Percentiles rank a stretch among this genome's conserved stretches.
Conservation (phyloP, 2,329 filamentous ascomycete species). For the Lecanicillium sp. region DNA sequence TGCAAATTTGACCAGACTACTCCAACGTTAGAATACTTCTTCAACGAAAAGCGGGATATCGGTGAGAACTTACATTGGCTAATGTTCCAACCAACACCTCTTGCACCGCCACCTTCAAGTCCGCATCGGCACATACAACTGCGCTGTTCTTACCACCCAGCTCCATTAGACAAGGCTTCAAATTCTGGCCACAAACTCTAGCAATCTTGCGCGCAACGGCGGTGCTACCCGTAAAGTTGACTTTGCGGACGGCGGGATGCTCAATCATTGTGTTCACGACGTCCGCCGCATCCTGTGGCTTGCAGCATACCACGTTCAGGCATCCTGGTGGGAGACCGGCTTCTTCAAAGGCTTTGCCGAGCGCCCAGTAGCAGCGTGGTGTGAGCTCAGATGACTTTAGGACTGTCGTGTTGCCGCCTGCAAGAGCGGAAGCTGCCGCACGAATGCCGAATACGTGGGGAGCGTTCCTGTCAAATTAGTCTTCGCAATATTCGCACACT, state of each 20-base stretch:
- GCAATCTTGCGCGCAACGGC: slow-evolving; percentile 66
- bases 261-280: slow-evolving; percentile 27
- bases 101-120: slow-evolving; percentile 62
- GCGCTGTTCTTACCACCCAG: slow-evolving; percentile 76
- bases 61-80: slow-evolving; percentile 36
- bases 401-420: slow-evolving; percentile 17
- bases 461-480: slow-evolving; percentile 13
- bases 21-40: no score
- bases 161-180: slow-evolving; percentile 77
- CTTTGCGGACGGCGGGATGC: slow-evolving; percentile 37
- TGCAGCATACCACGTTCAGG: slow-evolving; percentile 28
- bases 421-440: slow-evolving; percentile 12
- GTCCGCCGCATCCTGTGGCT: slow-evolving; percentile 22
- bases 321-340: slow-evolving; percentile 34
- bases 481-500: no score
- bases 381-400: slow-evolving; percentile 25
- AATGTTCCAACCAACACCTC: slow-evolving; percentile 65
- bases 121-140: slow-evolving; percentile 73
- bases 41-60: no score
- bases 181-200: slow-evolving; percentile 57
- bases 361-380: slow-evolving; percentile 21
- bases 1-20: slow-evolving; percentile 68
- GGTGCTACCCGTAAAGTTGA: slow-evolving; percentile 82
- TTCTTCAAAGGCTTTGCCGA: slow-evolving; percentile 27
- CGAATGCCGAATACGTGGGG: slow-evolving; percentile 17